These are phyloP conservation scores for Ramularia endophylla DNA, from an alignment of 2,329 filamentous ascomycete species.

Conservation along the genomic window DNA sequence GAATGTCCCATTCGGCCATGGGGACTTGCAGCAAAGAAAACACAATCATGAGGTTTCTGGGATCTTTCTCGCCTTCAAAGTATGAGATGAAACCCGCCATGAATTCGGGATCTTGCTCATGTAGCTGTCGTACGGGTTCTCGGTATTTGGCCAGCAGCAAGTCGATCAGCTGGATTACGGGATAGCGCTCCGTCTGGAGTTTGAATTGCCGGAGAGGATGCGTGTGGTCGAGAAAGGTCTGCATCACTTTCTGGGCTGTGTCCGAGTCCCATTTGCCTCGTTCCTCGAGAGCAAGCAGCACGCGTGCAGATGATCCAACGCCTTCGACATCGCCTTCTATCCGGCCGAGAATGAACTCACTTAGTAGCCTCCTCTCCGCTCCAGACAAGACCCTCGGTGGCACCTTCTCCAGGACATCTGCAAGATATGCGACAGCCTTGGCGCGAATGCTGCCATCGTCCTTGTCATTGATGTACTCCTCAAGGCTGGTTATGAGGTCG, in stretches of 20 bases:
- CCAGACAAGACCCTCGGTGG: slow-evolving; percentile 51
- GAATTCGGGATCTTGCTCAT: slow-evolving; percentile 49
- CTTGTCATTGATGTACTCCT: slow-evolving; percentile 59
- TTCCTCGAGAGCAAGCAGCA: slow-evolving; percentile 53
- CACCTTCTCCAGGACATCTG: slow-evolving; percentile 46
- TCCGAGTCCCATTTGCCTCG: slow-evolving; percentile 55
- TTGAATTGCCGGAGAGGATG: slow-evolving; percentile 57
- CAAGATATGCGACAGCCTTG: slow-evolving; percentile 51
- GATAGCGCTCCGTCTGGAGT: slow-evolving; percentile 54
- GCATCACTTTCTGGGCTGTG: slow-evolving; percentile 48
- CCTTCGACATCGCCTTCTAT: slow-evolving; percentile 52
- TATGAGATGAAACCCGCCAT: slow-evolving; percentile 57
- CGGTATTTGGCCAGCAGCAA: slow-evolving; percentile 57
- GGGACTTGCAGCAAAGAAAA: slow-evolving; percentile 62
- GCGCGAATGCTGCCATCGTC: slow-evolving; percentile 55
- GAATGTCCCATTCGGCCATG: slow-evolving; percentile 63
- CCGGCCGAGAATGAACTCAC: slow-evolving; percentile 59
- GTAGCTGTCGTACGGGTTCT: slow-evolving; percentile 50
- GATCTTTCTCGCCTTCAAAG: slow-evolving; percentile 64
- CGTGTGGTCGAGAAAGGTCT: slow-evolving; percentile 46
- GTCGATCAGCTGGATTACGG: slow-evolving; percentile 57
- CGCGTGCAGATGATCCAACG: slow-evolving; percentile 53
- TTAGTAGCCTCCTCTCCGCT: slow-evolving; percentile 56
- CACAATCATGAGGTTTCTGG: slow-evolving; percentile 63
- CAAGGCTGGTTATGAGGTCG: slow-evolving; percentile 56